phyloP scores from a whole-genome alignment of 495 filamentous ascomycete genomes.

The Cercophora sp. region DNA sequence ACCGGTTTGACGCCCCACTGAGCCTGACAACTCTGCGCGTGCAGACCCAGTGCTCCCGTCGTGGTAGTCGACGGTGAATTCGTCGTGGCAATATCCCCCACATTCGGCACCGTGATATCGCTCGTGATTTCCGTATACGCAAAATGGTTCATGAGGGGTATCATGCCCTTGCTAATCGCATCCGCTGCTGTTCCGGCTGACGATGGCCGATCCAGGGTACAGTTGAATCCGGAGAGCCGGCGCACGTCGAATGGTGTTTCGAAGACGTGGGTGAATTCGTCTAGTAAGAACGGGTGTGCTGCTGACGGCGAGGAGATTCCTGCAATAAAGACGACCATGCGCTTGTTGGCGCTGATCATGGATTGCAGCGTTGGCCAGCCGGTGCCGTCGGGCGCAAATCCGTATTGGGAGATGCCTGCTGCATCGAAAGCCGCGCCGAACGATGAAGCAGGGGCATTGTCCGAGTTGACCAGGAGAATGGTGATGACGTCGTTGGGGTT shows the following conservation, averaged over 20 bases:
- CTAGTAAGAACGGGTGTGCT: slow-evolving; percentile 58
- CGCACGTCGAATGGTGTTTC: slow-evolving; percentile 64
- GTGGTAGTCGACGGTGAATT: slow-evolving; percentile 47
- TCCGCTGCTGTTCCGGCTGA: slow-evolving; percentile 32
- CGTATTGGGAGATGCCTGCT: slow-evolving; percentile 55
- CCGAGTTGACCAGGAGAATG: slow-evolving; percentile 64
- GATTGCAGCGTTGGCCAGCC: slow-evolving; percentile 62
- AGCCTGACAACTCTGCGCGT: slow-evolving; percentile 48
- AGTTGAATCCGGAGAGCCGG: slow-evolving; percentile 49
- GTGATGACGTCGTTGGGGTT: slow-evolving; percentile 68
- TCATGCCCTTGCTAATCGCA: slow-evolving; percentile 39
- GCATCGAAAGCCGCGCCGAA: slow-evolving; percentile 53
- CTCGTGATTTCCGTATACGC: slow-evolving; percentile 55
- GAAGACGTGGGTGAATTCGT: slow-evolving; percentile 68
- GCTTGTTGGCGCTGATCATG: slow-evolving; percentile 56
- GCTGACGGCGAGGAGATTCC: slow-evolving; percentile 47
- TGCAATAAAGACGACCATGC: slow-evolving; percentile 62
- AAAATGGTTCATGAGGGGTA: slow-evolving; percentile 74
- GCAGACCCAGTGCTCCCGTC: slow-evolving; percentile 54
- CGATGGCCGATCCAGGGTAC: slow-evolving; percentile 59
- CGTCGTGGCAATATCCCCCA: slow-evolving; percentile 47
- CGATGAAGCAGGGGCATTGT: slow-evolving; percentile 43
- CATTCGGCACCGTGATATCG: slow-evolving; percentile 55
- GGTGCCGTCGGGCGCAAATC: slow-evolving; percentile 48
- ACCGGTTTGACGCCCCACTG: slow-evolving; percentile 54